Evolutionary conservation across 805 yeast genomes (phyloP), one percentile per base, ranked within the genome.

Genomic region (Kodamaea hsintzibuensis): DNA sequence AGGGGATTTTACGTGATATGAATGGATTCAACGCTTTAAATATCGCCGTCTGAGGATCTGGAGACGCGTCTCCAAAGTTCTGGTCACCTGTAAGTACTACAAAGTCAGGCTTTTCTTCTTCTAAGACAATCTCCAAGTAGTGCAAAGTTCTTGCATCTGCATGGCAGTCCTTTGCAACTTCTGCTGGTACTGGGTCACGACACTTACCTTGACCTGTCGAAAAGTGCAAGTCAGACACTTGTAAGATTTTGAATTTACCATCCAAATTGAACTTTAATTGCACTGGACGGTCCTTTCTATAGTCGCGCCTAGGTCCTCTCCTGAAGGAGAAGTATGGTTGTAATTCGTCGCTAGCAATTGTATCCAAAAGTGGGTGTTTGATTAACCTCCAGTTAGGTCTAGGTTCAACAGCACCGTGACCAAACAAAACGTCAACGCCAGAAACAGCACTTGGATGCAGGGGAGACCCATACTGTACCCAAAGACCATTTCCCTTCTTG

Each of bases 21-120:
- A 90, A 82, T 0, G 96, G 96, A 9, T 79, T 74, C 8, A 88
- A 76, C 0, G 86, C 90, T 65, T 95, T 93, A 55, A 87, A 77
- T n/a, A 91, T 61, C 0, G 97, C 83, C 0, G 96, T 85, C 60
- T 86, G 86, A 0, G 97, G 79, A 65, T 93, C 98, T 7, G 89
- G 91, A 0, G 89, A 78, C 45, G 75, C 79, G 42, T 82, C 85
- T 2, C 98, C 98, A 79, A 83, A 89, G 0, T 93, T 79, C 67
- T 91, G 97, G 71, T 93, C 99, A 6, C 99, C 99, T 0, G 97
- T 85, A 54, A 91, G 74, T 0, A 91, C 90, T 0, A 91, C 95
- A 25, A 92, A 68, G 64, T 95, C 92, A 0, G 99, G 98, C 35
- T 78, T 67, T 66, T 95, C 98, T 0, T 78, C 55, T 52, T 89